Conservation (phyloP, 176 grass and related monocot genomes). For the Oryza longistaminata region DNA sequence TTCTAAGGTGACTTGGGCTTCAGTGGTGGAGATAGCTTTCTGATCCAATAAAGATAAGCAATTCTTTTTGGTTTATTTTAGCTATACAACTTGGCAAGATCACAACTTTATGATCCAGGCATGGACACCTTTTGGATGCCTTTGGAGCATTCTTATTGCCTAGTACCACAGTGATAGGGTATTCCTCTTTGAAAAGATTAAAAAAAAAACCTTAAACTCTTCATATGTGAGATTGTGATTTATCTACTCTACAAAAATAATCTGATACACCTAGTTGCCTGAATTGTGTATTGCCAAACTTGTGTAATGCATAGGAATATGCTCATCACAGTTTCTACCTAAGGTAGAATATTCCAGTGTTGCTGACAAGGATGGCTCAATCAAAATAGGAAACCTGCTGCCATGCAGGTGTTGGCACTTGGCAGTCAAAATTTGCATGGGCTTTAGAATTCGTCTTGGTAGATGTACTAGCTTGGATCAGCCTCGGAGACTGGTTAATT, state of each 20-base stretch:
- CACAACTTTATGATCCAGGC: constrained; percentile 9
- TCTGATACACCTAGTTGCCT: background rate
- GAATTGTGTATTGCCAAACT: background rate
- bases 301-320: background rate
- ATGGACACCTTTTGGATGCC: background rate
- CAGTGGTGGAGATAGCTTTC: constrained; percentile 36
- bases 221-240: background rate
- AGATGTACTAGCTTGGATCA: background rate
- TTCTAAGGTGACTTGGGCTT: background rate
- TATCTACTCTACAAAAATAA: background rate
- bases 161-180: background rate
- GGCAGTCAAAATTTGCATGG: background rate
- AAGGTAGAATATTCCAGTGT: background rate
- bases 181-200: background rate
- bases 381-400: too few relatives aligned
- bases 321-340: background rate
- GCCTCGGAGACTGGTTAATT: too few relatives aligned
- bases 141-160: background rate
- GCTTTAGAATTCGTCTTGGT: background rate
- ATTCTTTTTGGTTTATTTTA: background rate
- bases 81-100: constrained; percentile 14
- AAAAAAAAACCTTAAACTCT: too few relatives aligned
- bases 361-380: background rate
- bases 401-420: background rate
- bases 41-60: background rate